These are phyloP conservation scores for Coleophoma crateriformis DNA, from an alignment of 2,329 filamentous ascomycete species.

Conservation along the genomic window DNA sequence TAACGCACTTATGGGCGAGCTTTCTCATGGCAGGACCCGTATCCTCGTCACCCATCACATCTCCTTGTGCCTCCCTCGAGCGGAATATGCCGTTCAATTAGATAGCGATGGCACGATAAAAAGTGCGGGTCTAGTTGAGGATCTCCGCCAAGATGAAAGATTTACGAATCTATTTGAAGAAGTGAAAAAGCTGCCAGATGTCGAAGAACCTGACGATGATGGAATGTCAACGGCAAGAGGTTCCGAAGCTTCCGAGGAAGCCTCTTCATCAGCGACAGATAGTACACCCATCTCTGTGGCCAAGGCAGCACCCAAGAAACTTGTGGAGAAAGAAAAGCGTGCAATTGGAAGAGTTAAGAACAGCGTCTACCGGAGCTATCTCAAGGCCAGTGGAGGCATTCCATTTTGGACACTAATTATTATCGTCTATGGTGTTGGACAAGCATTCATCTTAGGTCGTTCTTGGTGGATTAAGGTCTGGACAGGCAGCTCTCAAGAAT, in stretches of 20 bases:
- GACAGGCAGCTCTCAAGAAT: too few species aligned
- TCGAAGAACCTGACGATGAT: conserved; percentile 38
- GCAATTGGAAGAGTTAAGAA: too few species aligned
- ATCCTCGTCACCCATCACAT: conserved; percentile 81
- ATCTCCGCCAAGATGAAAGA: conserved; percentile 53
- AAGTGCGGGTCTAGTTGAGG: conserved; percentile 58
- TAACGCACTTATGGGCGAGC: conserved; percentile 64
- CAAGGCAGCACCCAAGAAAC: too few species aligned
- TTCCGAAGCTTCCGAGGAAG: background rate
- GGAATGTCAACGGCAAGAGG: background rate
- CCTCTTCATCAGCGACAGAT: background rate
- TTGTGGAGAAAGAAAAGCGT: too few species aligned
- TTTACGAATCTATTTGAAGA: conserved; percentile 52
- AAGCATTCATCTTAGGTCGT: too few species aligned
- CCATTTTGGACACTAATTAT: too few species aligned
- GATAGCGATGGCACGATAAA: conserved; percentile 57
- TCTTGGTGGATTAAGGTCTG: too few species aligned
- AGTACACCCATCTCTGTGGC: background rate
- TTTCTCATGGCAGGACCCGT: conserved; percentile 64
- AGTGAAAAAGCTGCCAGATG: conserved; percentile 37
- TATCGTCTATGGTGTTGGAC: too few species aligned
- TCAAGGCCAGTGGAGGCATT: too few species aligned
- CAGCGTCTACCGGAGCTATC: too few species aligned
- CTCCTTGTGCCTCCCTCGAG: conserved; percentile 61
- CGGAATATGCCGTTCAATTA: conserved; percentile 70